Evolutionary conservation across 2,329 filamentous ascomycete genomes (phyloP).

Genomic region (Sporothrix brasiliensis): DNA sequence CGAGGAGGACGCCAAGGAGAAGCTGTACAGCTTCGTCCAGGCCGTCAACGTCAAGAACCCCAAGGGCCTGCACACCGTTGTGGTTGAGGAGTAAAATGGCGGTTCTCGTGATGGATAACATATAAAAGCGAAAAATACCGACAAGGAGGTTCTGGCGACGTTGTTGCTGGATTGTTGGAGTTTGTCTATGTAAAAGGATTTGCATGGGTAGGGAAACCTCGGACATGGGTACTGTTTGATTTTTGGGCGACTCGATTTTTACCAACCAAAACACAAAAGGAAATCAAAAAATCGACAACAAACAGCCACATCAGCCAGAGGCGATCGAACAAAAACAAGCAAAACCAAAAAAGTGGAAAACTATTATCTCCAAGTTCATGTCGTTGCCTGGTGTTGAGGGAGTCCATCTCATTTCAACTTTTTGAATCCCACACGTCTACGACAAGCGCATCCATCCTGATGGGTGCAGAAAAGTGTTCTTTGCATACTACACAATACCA

Average conservation of each 20-base stretch:
- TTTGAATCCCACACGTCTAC: background rate
- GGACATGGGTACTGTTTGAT: slow-evolving; percentile 31
- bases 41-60: slow-evolving; percentile 99
- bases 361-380: background rate
- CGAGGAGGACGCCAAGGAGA: slow-evolving; percentile 99
- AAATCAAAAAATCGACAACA: slow-evolving; percentile 30
- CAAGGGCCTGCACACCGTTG: slow-evolving; percentile 92
- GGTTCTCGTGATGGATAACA: slow-evolving; percentile 4
- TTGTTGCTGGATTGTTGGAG: background rate
- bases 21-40: slow-evolving; percentile 99
- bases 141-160: background rate
- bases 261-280: slow-evolving; percentile 29
- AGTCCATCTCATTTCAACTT: background rate
- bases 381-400: no score
- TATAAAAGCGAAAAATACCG: slow-evolving; percentile 20
- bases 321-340: slow-evolving; percentile 17
- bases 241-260: slow-evolving; percentile 33
- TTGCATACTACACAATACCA: background rate
- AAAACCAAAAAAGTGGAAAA: slow-evolving; percentile 27
- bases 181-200: slow-evolving; percentile 26
- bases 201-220: slow-evolving; percentile 31
- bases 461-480: background rate
- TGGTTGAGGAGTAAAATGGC: slow-evolving; percentile 70
- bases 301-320: slow-evolving; percentile 15
- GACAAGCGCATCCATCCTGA: background rate